A percentile compares a stretch with the other conserved stretches of the same genome.
Conservation (phyloP, 2,329 filamentous ascomycete genomes). For the Apiospora sp. region DNA sequence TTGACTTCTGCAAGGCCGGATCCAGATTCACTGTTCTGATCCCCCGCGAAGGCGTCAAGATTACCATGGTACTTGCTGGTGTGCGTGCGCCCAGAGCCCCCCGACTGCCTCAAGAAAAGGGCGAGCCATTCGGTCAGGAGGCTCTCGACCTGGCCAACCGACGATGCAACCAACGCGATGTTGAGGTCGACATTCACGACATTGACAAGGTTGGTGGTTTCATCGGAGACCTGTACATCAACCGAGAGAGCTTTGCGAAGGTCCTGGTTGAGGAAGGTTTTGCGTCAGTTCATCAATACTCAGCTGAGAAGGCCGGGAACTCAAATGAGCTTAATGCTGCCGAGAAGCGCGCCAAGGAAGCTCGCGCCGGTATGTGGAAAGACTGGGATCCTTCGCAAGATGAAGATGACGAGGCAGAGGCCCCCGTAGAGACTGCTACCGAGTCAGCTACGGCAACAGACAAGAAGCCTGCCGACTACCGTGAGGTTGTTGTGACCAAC, state of each 20-base stretch:
- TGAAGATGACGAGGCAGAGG: constrained; percentile 63
- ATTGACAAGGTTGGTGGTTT: constrained; percentile 97
- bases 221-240: constrained; percentile 92
- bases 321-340: constrained; percentile 86
- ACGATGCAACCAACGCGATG: constrained; percentile 91
- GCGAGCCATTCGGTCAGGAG: constrained; percentile 94
- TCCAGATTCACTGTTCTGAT: constrained; percentile 93
- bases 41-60: constrained; percentile 90
- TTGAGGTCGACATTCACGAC: constrained; percentile 93
- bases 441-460: constrained; percentile 59
- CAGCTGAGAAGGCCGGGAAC: constrained; percentile 93
- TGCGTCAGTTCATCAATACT: constrained; percentile 91
- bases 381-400: constrained; percentile 94
- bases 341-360: constrained; percentile 89
- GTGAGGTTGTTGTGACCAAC: constrained; percentile 91
- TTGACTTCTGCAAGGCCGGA: constrained; percentile 98
- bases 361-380: constrained; percentile 87
- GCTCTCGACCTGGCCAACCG: constrained; percentile 90
- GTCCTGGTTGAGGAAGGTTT: constrained; percentile 91
- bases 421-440: constrained; percentile 53
- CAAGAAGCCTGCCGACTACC: constrained; percentile 83
- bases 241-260: constrained; percentile 96
- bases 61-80: constrained; percentile 93
- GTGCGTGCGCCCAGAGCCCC: constrained; percentile 91
- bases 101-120: constrained; percentile 76